Evolutionary conservation across 176 grass and related monocot genomes (phyloP), one percentile per base, ranked within the genome.

Genomic region (Thalia dealbata): DNA sequence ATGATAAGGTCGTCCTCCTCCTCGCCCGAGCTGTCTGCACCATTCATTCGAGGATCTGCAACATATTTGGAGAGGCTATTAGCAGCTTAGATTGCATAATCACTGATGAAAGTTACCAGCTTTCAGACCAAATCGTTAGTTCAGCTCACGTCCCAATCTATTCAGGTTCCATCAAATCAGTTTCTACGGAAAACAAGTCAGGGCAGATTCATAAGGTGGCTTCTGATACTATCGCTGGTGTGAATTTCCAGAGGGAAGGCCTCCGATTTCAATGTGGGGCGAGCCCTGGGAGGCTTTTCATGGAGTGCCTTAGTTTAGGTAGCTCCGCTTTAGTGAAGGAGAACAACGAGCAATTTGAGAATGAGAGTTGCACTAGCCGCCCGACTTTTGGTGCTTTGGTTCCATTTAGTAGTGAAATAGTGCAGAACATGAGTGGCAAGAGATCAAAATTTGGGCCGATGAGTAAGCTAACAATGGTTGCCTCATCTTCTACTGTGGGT

Each of bases 231-330:
- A 44, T 64, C 0, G 67, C 61, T 14, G 7, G 66, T 0, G 55
- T 5, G 62, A 79, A 79, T 73, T 54, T 72, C 27, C 46, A 26
- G 14, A 72, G 48, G 50, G 54, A 32, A 3, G 54, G 38, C 24
- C 69, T 87, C 14, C 79, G 83, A 56, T 78, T 89, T 1, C 78
- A 77, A 59, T 91, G 95, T 10, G 83, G 83, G 32, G 78, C 85
- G 3, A 88, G 78, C 71, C 83, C 91, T 0, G 75, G 95, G 5
- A 89, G 70, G 73, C 74, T 93, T 73, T 93, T 99, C 84, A 85
- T 88, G 82, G 95, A 91, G 45, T 99, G 95, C 74, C 66, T 99
- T 51, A 93, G 90, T 75, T 50, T 93, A 78, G 90, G 85, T 23
- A 82, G 70, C 78, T 85, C 89, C 0, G 69, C 72, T 3, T 13